Conservation (phyloP, 345 rosid genomes). For the Eucalyptus regnans region DNA sequence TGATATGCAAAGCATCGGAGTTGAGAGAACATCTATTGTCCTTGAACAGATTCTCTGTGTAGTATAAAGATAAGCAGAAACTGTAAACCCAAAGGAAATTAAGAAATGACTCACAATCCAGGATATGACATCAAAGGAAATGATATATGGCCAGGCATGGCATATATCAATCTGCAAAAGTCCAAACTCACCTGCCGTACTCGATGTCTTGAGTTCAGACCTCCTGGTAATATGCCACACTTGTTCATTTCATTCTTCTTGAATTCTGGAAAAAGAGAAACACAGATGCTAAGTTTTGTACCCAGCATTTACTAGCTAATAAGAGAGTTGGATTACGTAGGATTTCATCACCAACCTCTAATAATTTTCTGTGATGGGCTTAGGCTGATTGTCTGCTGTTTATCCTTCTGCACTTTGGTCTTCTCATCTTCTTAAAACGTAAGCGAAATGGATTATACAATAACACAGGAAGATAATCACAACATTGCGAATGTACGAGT, state of each 20-base stretch:
- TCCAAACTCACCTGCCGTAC: constrained; percentile 25
- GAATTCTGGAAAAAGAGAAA: constrained; percentile 28
- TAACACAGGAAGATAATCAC: background rate
- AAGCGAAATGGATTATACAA: background rate
- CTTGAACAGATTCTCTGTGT: background rate
- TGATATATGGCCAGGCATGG: background rate
- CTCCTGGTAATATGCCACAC: constrained; percentile 16
- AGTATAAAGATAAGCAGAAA: background rate
- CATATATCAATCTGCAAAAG: background rate
- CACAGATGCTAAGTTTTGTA: background rate
- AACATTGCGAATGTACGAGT: background rate
- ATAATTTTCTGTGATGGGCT: too few relatives aligned
- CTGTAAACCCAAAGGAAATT: background rate
- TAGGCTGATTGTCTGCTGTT: too few relatives aligned
- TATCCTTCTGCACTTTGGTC: too few relatives aligned
- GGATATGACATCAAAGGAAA: background rate
- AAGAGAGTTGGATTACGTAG: too few relatives aligned
- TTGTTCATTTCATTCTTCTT: constrained; percentile 53
- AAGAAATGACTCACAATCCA: background rate
- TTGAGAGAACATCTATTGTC: background rate
- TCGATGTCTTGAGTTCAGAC: constrained; percentile 17
- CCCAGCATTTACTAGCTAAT: background rate
- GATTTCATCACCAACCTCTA: too few relatives aligned
- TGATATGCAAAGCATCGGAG: background rate
- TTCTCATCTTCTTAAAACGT: constrained; percentile 5